Base-by-base conservation (phyloP, 2,329 filamentous ascomycete species). In the Rhynchosporium secalis region DNA sequence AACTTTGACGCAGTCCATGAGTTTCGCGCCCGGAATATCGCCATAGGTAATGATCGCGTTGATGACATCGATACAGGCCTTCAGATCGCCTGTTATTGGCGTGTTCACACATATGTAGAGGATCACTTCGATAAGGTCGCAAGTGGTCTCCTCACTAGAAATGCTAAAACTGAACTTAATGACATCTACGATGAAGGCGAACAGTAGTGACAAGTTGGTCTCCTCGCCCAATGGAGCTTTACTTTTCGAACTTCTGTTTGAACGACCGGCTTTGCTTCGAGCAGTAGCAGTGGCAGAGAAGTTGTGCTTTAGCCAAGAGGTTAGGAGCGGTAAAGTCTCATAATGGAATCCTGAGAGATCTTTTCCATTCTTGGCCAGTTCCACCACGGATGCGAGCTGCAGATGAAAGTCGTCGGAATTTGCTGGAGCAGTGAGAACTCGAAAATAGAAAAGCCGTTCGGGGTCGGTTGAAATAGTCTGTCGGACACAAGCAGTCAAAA, bases 121-220 rank as follows among this genome's bases (percentile, higher is more conserved):
- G 8, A 90, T 76, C 12, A 81, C 81, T 61, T 84, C 80, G 61
- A 93, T 83, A 58, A 92, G 76, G 3, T 79, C 78, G 57, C 81
- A 81, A 26, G 89, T 79, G 51, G 87, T 83, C 38, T 80, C 75
- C 66, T 90, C 86, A 66, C 83, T 82, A 29, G 88, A 85, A 38
- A 86, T 81, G 67, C 87, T 88, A 73, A 86, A 89, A 72, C 88
- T 91, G 78, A 90, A 92, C 72, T 90, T 91, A 76, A 90, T 85
- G 59, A 91, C 80, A 65, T 90, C 85, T 62, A 83, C 81, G 59
- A 89, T 80, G 67, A 87, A 89, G 12, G 78, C 75, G 70, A 92
- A 91, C 2, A 92, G 75, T 54, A 83, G 81, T 2, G 81, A 77
- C 58, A 92, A 78, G 69, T 85, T 86, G 66, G 82, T 81, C 64